Evolutionary conservation across 345 rosid genomes (phyloP).

Genomic region (Jatropha curcas): DNA sequence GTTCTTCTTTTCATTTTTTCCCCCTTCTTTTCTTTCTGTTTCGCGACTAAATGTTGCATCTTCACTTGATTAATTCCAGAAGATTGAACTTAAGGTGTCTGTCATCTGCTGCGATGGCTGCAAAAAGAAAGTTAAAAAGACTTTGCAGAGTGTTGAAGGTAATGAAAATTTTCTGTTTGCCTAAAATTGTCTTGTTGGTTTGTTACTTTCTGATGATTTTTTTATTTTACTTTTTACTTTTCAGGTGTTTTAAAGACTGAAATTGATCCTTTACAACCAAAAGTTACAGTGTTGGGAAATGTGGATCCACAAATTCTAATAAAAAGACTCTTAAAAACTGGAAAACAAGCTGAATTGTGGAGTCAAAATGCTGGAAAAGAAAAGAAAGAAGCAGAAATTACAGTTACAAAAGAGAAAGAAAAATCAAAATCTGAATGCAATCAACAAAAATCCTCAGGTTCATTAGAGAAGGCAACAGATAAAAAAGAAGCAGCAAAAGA

Average conservation of each 20-base stretch:
- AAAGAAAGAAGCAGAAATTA: slow-evolving; percentile 24
- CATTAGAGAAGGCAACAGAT: slow-evolving; percentile 11
- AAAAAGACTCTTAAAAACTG: slow-evolving; percentile 42
- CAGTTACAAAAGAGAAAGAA: slow-evolving; percentile 14
- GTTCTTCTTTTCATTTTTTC: not conserved
- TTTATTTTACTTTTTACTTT: slow-evolving; percentile 4
- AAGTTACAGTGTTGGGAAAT: slow-evolving; percentile 46
- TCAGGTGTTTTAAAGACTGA: slow-evolving; percentile 57
- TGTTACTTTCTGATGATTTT: not conserved
- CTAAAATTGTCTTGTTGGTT: not conserved
- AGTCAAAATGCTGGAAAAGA: slow-evolving; percentile 27
- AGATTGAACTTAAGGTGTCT: slow-evolving; percentile 54
- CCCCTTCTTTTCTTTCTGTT: not conserved
- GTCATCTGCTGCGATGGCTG: slow-evolving; percentile 68
- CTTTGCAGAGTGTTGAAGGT: slow-evolving; percentile 52
- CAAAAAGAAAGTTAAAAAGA: slow-evolving; percentile 63
- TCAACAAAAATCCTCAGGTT: slow-evolving; percentile 17
- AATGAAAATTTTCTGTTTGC: not conserved
- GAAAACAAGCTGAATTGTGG: slow-evolving; percentile 57
- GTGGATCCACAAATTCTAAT: slow-evolving; percentile 45
- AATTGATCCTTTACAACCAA: slow-evolving; percentile 46
- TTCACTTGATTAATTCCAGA: slow-evolving; percentile 31
- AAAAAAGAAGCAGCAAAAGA: slow-evolving; percentile 17
- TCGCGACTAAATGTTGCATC: not conserved
- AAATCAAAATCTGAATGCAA: slow-evolving; percentile 22